Evolutionary conservation across 129 eudicot species (phyloP).

Genomic region (Silybum marianum): DNA sequence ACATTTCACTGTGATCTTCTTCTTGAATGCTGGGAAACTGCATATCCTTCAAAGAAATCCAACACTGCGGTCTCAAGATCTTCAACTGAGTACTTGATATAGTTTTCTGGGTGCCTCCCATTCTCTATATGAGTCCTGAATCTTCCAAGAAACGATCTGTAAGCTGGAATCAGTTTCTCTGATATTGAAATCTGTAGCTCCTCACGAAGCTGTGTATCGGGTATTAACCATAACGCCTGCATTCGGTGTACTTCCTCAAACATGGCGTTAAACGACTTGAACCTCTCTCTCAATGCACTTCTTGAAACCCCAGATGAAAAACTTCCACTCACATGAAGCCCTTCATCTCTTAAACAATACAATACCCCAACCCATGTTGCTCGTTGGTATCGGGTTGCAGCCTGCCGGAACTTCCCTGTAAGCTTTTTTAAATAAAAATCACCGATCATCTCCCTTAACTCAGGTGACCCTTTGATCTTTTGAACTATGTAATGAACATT

Average conservation of each 20-base stretch:
- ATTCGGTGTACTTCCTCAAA: slow-evolving; percentile 70
- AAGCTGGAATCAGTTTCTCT: slow-evolving; percentile 65
- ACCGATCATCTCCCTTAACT: slow-evolving; percentile 68
- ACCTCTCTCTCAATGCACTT: slow-evolving; percentile 59
- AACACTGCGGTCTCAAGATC: slow-evolving; percentile 68
- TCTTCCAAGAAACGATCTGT: slow-evolving; percentile 69
- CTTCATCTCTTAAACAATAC: slow-evolving; percentile 72
- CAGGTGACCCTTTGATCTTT: slow-evolving; percentile 66
- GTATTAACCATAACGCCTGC: slow-evolving; percentile 72
- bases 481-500: slow-evolving; percentile 74
- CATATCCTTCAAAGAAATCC: slow-evolving; percentile 80
- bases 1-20: slow-evolving; percentile 57
- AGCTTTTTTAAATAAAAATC: slow-evolving; percentile 56
- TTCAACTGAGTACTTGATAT: slow-evolving; percentile 78
- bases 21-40: slow-evolving; percentile 55
- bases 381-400: slow-evolving; percentile 62
- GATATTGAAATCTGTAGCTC: slow-evolving; percentile 68
- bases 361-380: slow-evolving; percentile 69
- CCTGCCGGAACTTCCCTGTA: slow-evolving; percentile 52
- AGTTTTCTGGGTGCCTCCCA: slow-evolving; percentile 74
- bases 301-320: slow-evolving; percentile 70
- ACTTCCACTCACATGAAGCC: slow-evolving; percentile 61
- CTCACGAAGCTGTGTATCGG: slow-evolving; percentile 70
- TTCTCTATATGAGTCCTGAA: slow-evolving; percentile 78
- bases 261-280: slow-evolving; percentile 67